Evolutionary conservation across 495 filamentous ascomycete genomes (phyloP), one percentile per base, ranked within the genome.

Genomic region (Penicillium paxilli): DNA sequence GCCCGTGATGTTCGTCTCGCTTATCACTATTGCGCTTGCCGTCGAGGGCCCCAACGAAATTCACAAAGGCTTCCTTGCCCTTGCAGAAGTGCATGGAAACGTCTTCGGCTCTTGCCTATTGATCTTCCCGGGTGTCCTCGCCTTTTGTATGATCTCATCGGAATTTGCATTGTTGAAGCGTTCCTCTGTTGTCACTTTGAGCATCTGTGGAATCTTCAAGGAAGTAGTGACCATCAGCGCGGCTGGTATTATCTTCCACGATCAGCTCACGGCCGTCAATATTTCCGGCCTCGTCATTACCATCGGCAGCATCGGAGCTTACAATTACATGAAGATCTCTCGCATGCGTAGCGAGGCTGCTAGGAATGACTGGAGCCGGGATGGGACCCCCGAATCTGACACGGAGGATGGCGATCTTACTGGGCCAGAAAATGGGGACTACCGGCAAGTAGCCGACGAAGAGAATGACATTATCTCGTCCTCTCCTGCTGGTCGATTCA

Each of bases 191-290:
- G 95, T 99, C 44, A 98, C 95, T 0, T 80, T 99, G 44, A 92
- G 87, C 46, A 97, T 99, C 50, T 95, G 92, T 57, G 95, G 95
- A 44, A 99, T 98, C 47, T 98, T 99, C 79, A 99, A 99, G 71
- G 95, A 99, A 73, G 95, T 96, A 10, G 86, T 99, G 47, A 99
- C 95, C 5, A 98, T 99, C 64, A 85, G 84, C 33, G 91, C 91
- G 1, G 95, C 94, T 0, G 89, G 89, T 17, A 68, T 95, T 12
- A 84, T 95, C 5, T 99, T 97, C 74, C 84, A 92, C 59, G 95
- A 99, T 63, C 82, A 81, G 47, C 82, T 99, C 55, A 98, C 94
- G 0, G 79, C 87, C 2, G 84, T 99, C 74, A 99, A 99, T 62
- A 69, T 97, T 0, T 83, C 86, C 4, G 95, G 95, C 4, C 70